Percentiles rank a stretch among this genome's conserved stretches.
phyloP scores from a whole-genome alignment of 148 eudicot species.

The Arbutus unedo region DNA sequence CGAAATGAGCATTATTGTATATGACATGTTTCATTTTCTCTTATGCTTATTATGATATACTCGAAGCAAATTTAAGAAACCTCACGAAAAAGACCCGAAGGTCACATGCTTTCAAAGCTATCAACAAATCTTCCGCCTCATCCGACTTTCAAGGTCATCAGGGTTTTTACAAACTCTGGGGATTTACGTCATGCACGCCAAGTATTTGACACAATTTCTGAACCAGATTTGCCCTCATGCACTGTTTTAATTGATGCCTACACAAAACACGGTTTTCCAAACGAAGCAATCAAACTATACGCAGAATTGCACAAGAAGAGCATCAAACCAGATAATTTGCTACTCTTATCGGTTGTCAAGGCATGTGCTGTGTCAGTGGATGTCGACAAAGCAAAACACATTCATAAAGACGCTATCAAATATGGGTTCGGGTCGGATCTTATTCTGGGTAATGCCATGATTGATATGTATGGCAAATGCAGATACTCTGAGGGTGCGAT shows the following conservation, averaged over 20 bases:
- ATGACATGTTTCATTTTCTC: too few species aligned
- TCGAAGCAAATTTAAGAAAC: too few species aligned
- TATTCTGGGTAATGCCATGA: conserved; percentile 60
- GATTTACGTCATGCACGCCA: conserved; percentile 61
- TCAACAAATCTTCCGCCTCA: conserved; percentile 47
- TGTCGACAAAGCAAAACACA: conserved; percentile 46
- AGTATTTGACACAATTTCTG: conserved; percentile 63
- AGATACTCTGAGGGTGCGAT: too few species aligned
- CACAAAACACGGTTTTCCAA: conserved; percentile 42
- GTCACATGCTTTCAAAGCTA: conserved; percentile 34
- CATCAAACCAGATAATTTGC: conserved; percentile 40
- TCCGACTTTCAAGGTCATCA: conserved; percentile 41
- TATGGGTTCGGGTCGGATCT: conserved; percentile 43
- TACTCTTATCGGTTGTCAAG: conserved; percentile 59
- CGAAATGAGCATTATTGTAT: too few species aligned
- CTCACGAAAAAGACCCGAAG: too few species aligned
- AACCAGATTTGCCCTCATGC: conserved; percentile 58
- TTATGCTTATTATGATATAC: too few species aligned
- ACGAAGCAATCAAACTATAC: conserved; percentile 56
- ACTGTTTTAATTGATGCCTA: conserved; percentile 57
- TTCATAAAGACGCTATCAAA: conserved; percentile 49
- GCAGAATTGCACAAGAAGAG: conserved; percentile 26
- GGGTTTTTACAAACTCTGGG: conserved; percentile 29
- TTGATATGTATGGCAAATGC: conserved; percentile 46
- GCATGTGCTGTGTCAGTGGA: conserved; percentile 55